Evolutionary conservation across 1,284 basidiomycete genomes (phyloP), one percentile per base, ranked within the genome.

Genomic region (Marasmius sp.): DNA sequence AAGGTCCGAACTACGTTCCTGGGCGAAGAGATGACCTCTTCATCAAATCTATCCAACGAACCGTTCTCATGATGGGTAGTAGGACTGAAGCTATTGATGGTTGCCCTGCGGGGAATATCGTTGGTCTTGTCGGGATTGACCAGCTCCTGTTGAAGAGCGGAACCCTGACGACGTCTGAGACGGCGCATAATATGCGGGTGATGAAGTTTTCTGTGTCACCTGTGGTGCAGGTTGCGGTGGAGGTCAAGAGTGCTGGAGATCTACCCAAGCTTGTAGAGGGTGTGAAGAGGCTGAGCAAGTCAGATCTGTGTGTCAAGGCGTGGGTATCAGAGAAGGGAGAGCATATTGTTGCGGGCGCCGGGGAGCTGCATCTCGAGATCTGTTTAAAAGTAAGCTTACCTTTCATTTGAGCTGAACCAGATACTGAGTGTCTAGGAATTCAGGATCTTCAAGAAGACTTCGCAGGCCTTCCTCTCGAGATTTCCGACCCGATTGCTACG

Each of bases 121-220:
- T 96, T 69, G 97, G 97, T 88, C 93, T 99, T 74, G 97, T 99
- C 81, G 97, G 97, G 86, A 93, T 99, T 73, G 97, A 99, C 82
- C 97, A 99, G 83, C 99, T 98, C 93, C 83, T 99, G 83, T 92
- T 99, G 80, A 99, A 99, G 89, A 95, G 89, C 70, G 97, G 97
- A 80, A 99, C 97, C 68, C 89, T 99, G 72, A 98, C 97, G 67
- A 90, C 92, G 66, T 95, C 94, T 62, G 97, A 99, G 83, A 98
- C 96, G 61, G 97, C 97, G 59, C 97, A 99, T 87, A 99, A 99
- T 88, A 97, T 99, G 94, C 95, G 85, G 85, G 96, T 99, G 81
- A 99, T 99, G 97, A 95, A 94, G 85, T 97, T 97, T 88, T 97
- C 95, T 75, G 97, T 99, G 67, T 99, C 97, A 47, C 97, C 97